Conservation (phyloP, 108 stramenopile genomes). For the Mayamaea pseudoterrestris region DNA sequence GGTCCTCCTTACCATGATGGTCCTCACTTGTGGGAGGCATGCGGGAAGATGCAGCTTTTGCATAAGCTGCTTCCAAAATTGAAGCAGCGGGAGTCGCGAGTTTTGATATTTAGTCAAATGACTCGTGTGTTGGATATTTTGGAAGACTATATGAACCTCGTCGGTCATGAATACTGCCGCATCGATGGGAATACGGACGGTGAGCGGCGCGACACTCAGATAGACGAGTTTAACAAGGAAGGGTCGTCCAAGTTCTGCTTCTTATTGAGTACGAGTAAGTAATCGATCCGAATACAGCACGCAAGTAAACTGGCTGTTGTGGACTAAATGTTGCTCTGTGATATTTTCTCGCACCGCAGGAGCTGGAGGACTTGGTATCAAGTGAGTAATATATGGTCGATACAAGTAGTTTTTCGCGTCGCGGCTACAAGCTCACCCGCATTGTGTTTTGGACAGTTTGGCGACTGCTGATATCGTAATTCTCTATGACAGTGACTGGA, state of each 20-base stretch:
- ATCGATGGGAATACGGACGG: conserved; percentile 96
- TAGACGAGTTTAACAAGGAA: conserved; percentile 92
- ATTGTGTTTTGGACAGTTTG: too few relatives aligned
- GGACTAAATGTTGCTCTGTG: conserved; percentile 70
- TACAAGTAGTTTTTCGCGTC: too few relatives aligned
- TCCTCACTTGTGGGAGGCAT: conserved; percentile 95
- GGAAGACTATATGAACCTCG: conserved; percentile 85
- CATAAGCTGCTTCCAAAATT: conserved; percentile 93
- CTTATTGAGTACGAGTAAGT: conserved; percentile 90
- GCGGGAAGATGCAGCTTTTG: conserved; percentile 86
- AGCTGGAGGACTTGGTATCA: conserved; percentile 95
- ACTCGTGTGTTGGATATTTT: conserved; percentile 93
- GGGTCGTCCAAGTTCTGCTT: conserved; percentile 89
- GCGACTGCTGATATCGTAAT: conserved; percentile 98
- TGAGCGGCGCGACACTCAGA: conserved; percentile 85
- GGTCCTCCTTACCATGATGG: conserved; percentile 96
- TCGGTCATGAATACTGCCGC: conserved; percentile 85
- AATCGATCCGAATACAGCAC: too few relatives aligned
- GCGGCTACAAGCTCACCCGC: too few relatives aligned
- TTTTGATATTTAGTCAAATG: conserved; percentile 98
- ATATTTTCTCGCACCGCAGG: conserved; percentile 70
- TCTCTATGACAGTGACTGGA: conserved; percentile 80
- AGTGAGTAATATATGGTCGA: too few relatives aligned
- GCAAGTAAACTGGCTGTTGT: too few relatives aligned
- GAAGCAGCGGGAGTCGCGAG: conserved; percentile 79